A percentile compares a stretch with the other conserved stretches of the same genome.
phyloP scores from a whole-genome alignment of 768 basidiomycete species.

The Agrocybe praecox region DNA sequence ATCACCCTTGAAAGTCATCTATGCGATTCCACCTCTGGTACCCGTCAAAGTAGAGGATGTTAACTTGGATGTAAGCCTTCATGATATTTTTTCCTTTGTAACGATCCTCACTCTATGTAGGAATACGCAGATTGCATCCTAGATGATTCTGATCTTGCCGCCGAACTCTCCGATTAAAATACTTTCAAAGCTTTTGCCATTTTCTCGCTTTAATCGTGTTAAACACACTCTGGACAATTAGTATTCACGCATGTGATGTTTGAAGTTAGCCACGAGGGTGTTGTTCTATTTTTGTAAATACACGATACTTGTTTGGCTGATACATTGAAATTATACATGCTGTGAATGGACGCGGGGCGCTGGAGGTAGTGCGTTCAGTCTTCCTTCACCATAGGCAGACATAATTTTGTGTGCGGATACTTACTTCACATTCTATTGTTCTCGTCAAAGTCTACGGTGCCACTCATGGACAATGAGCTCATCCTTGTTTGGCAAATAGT shows the following conservation, averaged over 20 bases:
- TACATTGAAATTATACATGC: background rate
- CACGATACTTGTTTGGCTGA: background rate
- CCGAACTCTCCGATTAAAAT: constrained; percentile 7
- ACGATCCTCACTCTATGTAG: constrained; percentile 6
- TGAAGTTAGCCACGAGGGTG: too few species aligned
- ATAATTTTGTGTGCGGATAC: too few species aligned
- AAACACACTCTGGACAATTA: background rate
- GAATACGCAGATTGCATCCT: constrained; percentile 40
- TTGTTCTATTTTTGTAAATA: background rate
- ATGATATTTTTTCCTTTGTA: background rate
- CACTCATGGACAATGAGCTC: constrained; percentile 66
- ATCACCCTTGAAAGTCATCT: constrained; percentile 20
- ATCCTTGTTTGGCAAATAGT: constrained; percentile 79
- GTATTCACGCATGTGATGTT: background rate
- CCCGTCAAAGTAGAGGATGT: constrained; percentile 18
- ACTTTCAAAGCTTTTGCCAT: background rate
- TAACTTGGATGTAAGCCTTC: constrained; percentile 18
- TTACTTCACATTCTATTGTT: too few species aligned
- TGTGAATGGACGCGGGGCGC: background rate
- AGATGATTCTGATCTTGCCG: constrained; percentile 31
- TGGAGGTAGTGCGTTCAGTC: background rate
- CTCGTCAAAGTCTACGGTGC: background rate
- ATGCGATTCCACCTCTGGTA: constrained; percentile 21
- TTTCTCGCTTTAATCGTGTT: background rate
- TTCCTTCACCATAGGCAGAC: background rate